Base-by-base conservation (phyloP, 164 flowering plant genomes). In the Magnolia changhungtana region DNA sequence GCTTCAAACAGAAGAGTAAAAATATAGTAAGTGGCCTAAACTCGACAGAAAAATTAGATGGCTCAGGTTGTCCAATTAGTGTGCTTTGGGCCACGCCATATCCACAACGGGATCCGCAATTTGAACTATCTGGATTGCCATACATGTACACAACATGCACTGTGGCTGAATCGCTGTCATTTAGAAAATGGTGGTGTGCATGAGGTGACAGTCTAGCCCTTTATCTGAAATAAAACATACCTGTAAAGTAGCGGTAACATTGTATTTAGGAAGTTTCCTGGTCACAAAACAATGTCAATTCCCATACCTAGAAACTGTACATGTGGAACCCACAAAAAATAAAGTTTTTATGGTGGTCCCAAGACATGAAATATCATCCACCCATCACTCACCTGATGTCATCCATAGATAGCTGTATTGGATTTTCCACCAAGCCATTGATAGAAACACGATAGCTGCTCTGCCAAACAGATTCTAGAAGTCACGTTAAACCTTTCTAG, bases 261-360 rank as follows among this genome's bases (percentile, higher is more conserved):
- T 88, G 82, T 96, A 87, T 73, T 94, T 96, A 8, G 92, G 97
- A 69, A 96, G 97, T 82, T 75, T 83, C 91, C 99, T 94, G 89
- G 66, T 80, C 31, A 80, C 13, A 29, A 67, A 76, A 69, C 37
- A 49, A 68, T 18, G 68, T 77, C 50, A 68, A 29, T 55, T 77
- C 67, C 20, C 64, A 16, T 67, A 51, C 63, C 75, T 77, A 45
- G 11, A 74, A 75, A 27, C 50, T 37, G 45, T 37, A 5, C 45
- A 37, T 45, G 24, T 31, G 19, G 21, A 67, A 37, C 19, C 27
- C 29, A 21, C 14, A 21, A 23, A 24, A 23, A 8, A 66, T 13
- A 66, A 23, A 23, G 13, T 4, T 3, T 14, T 10, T 68, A 31
- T 10, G 69, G 61, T 27, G 20, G 65, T 21, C 55, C 50, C 50